phyloP scores from a whole-genome alignment of 2,329 filamentous ascomycete genomes.

The Diaporthe sp. region DNA sequence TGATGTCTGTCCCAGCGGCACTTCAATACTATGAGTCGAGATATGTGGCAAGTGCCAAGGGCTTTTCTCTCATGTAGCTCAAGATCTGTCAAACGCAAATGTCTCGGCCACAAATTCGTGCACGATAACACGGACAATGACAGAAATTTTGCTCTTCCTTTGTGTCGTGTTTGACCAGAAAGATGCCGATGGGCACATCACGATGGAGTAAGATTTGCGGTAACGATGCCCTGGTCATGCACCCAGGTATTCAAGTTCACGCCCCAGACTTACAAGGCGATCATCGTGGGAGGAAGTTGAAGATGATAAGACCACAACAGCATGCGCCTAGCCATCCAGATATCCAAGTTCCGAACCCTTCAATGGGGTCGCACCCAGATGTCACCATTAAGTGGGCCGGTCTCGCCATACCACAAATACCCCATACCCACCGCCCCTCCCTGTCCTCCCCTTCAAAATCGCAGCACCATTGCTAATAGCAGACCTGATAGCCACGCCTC shows the following conservation, averaged over 20 bases:
- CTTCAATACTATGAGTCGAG: neutral
- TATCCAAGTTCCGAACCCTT: neutral
- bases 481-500: neutral
- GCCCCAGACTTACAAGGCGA: neutral
- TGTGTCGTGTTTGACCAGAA: neutral
- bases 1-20: neutral
- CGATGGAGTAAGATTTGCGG: no score
- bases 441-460: neutral
- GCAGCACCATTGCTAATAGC: neutral
- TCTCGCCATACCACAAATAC: neutral
- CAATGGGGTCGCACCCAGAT: slow-evolving; percentile 10
- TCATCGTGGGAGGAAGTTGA: no score
- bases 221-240: no score
- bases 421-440: neutral
- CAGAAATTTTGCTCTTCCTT: no score
- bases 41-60: neutral
- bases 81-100: neutral
- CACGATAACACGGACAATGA: neutral
- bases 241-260: neutral
- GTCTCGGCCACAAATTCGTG: neutral
- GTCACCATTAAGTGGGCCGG: slow-evolving; percentile 26
- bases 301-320: neutral
- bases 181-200: neutral
- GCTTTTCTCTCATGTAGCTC: neutral
- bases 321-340: neutral